A percentile compares a stretch with the other conserved stretches of the same genome.
Conservation (phyloP, 306 rosid genomes). For the Casuarina equisetifolia region DNA sequence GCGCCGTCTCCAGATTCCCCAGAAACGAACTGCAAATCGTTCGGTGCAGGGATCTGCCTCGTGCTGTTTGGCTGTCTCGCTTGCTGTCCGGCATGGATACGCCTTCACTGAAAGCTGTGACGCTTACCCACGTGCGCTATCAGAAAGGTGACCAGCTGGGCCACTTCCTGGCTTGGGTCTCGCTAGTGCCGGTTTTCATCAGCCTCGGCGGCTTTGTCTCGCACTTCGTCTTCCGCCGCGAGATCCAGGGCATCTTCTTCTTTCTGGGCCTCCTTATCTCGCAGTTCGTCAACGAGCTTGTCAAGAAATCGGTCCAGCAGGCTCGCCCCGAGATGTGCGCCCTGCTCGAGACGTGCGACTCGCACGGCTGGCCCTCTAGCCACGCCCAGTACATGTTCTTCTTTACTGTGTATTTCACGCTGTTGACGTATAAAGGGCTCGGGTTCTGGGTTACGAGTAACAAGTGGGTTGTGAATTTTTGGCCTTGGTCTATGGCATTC, state of each 20-base stretch:
- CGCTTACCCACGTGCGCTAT: slow-evolving; percentile 80
- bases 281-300: slow-evolving; percentile 66
- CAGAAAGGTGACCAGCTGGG: slow-evolving; percentile 69
- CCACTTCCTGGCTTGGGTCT: slow-evolving; percentile 81
- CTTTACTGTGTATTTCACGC: slow-evolving; percentile 65
- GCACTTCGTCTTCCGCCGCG: slow-evolving; percentile 95
- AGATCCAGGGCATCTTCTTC: slow-evolving; percentile 86
- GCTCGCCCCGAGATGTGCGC: slow-evolving; percentile 79
- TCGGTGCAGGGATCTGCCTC: neutral
- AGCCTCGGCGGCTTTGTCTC: slow-evolving; percentile 77
- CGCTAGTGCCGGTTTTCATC: slow-evolving; percentile 84
- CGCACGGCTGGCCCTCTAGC: slow-evolving; percentile 98
- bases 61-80: neutral
- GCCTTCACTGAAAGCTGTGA: slow-evolving; percentile 62
- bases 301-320: slow-evolving; percentile 75
- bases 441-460: slow-evolving; percentile 39
- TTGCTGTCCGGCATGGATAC: slow-evolving; percentile 18
- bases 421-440: slow-evolving; percentile 39
- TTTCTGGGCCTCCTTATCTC: slow-evolving; percentile 65
- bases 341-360: slow-evolving; percentile 81
- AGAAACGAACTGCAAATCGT: slow-evolving; percentile 7
- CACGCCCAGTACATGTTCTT: slow-evolving; percentile 93
- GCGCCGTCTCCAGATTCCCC: slow-evolving; percentile 2
- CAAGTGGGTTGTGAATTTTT: slow-evolving; percentile 29
- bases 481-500: slow-evolving; percentile 62